Conservation (phyloP, 2,329 filamentous ascomycete species). For the Dothideomycetes sp. region DNA sequence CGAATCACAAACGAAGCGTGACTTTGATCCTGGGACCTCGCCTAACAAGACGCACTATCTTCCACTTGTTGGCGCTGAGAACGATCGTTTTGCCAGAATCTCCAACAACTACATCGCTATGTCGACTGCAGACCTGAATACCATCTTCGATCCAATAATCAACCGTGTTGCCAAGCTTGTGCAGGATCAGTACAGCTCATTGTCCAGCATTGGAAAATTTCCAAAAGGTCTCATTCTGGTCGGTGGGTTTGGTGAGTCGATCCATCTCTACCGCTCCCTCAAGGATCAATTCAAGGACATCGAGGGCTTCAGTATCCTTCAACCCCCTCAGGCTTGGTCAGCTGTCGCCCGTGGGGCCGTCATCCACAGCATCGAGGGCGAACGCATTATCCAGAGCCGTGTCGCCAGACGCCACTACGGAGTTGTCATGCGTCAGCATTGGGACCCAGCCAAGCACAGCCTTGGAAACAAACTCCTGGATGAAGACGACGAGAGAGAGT, state of each 20-base stretch:
- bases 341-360: conserved; percentile 71
- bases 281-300: conserved; percentile 56
- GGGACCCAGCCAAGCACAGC: conserved; percentile 65
- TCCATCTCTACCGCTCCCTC: conserved; percentile 60
- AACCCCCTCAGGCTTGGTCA: conserved; percentile 65
- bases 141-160: neutral
- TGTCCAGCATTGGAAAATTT: conserved; percentile 25
- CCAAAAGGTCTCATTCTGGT: conserved; percentile 66
- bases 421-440: conserved; percentile 26
- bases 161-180: neutral
- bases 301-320: conserved; percentile 58
- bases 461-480: conserved; percentile 70
- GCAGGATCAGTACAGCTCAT: neutral
- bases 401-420: conserved; percentile 13
- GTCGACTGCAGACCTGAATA: conserved; percentile 53
- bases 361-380: conserved; percentile 66
- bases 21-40: conserved; percentile 49
- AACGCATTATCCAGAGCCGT: conserved; percentile 22
- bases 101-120: conserved; percentile 71
- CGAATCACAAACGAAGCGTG: conserved; percentile 76
- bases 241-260: conserved; percentile 68
- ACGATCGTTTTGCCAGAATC: conserved; percentile 65
- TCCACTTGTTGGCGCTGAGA: conserved; percentile 65
- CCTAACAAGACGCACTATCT: conserved; percentile 61
- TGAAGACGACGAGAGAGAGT: conserved; percentile 72